Percentiles rank a stretch among this genome's conserved stretches.
Conservation (phyloP, 1,284 basidiomycete genomes). For the Rhodotorula sp. region DNA sequence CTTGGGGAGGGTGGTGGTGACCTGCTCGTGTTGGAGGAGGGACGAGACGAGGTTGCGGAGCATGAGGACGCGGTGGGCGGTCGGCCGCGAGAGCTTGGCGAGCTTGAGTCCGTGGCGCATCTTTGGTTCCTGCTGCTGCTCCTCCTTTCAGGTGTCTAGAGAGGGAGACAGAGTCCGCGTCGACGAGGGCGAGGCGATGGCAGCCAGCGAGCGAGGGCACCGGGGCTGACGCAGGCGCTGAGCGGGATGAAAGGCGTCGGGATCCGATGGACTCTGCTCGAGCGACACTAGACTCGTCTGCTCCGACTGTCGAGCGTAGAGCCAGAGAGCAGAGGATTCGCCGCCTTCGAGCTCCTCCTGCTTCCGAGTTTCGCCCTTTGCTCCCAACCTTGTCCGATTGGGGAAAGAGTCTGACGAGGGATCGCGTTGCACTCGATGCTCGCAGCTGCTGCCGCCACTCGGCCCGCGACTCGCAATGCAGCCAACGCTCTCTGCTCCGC, state of each 20-base stretch:
- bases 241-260: too few relatives aligned
- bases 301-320: too few relatives aligned
- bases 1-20: constrained; percentile 94
- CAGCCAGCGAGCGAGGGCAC: too few relatives aligned
- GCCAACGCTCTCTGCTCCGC: background rate
- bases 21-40: constrained; percentile 90
- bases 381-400: too few relatives aligned
- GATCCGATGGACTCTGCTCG: too few relatives aligned
- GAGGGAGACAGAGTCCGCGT: background rate
- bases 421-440: background rate
- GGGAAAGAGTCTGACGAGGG: too few relatives aligned
- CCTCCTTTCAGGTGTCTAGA: background rate
- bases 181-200: background rate
- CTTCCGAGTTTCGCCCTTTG: too few relatives aligned
- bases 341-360: too few relatives aligned
- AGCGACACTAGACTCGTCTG: too few relatives aligned
- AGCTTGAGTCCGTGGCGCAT: constrained; percentile 36
- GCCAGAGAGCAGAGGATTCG: too few relatives aligned
- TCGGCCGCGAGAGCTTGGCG: constrained; percentile 30
- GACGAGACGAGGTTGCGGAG: constrained; percentile 86
- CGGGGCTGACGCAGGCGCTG: too few relatives aligned
- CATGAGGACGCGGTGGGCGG: constrained; percentile 44
- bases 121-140: background rate
- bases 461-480: background rate
- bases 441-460: background rate